A percentile compares a stretch with the other conserved stretches of the same genome.
Conservation (phyloP, 257 asterid species). For the Nicotiana tabacum region DNA sequence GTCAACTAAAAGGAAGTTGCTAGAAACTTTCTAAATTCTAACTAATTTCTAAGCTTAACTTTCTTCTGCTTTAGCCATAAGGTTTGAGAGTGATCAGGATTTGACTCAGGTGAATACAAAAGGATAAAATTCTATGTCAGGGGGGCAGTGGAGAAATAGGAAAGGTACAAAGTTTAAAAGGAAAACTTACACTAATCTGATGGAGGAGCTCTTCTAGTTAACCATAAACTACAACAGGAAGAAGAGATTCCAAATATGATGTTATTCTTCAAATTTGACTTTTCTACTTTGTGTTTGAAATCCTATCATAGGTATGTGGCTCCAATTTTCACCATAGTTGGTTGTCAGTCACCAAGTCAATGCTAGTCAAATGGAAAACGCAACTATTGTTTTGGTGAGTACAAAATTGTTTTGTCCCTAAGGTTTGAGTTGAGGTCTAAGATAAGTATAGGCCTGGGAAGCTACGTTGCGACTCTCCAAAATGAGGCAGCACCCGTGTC, state of each 20-base stretch:
- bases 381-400: too few species aligned
- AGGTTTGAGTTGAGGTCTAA: too few species aligned
- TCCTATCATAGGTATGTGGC: not conserved
- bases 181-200: not conserved
- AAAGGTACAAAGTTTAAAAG: not conserved
- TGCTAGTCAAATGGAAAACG: not conserved
- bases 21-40: not conserved
- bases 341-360: not conserved
- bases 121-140: not conserved
- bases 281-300: not conserved
- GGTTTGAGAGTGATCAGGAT: not conserved
- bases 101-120: not conserved
- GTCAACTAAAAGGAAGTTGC: not conserved
- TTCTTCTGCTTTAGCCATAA: not conserved
- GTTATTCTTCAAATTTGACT: not conserved
- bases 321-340: not conserved
- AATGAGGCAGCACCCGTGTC: too few species aligned
- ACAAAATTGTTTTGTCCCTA: too few species aligned
- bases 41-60: not conserved
- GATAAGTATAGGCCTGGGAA: too few species aligned
- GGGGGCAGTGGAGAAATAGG: not conserved
- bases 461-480: too few species aligned
- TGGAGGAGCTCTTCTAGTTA: not conserved
- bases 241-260: not conserved
- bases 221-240: too few species aligned